These are phyloP conservation scores for Neurospora sp. DNA, from an alignment of 2,329 filamentous ascomycete species.

Conservation along the genomic window DNA sequence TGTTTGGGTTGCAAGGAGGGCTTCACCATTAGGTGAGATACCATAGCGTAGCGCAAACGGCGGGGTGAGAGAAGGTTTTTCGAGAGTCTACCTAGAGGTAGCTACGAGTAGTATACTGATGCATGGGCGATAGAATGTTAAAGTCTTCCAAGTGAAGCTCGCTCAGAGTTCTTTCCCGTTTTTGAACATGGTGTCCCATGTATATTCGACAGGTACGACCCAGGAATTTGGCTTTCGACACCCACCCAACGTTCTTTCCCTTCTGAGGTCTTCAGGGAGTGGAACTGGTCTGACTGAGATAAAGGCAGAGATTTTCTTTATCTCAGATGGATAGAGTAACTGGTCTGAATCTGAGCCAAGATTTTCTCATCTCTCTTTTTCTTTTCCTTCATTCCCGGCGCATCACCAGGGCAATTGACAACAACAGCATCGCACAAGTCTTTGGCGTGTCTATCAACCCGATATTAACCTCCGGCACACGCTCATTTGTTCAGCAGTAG, in stretches of 20 bases:
- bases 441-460: not conserved
- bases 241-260: not conserved
- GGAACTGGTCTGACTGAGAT: too few relatives aligned
- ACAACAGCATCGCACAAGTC: not conserved
- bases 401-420: not conserved
- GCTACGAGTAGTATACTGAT: not conserved
- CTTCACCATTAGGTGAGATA: not conserved
- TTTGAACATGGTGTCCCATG: not conserved
- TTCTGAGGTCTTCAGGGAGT: too few relatives aligned
- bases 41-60: not conserved
- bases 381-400: not conserved
- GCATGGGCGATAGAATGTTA: not conserved
- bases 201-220: not conserved
- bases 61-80: not conserved
- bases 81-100: not conserved
- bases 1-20: not conserved
- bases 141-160: not conserved
- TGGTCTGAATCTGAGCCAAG: too few relatives aligned
- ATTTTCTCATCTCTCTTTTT: not conserved
- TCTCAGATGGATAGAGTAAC: too few relatives aligned
- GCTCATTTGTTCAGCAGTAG: not conserved
- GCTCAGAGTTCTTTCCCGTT: not conserved
- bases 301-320: too few relatives aligned
- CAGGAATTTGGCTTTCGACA: not conserved
- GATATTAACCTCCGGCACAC: not conserved